These are phyloP conservation scores for Poa annua DNA, from an alignment of 176 grass and related monocot species.

Conservation along the genomic window DNA sequence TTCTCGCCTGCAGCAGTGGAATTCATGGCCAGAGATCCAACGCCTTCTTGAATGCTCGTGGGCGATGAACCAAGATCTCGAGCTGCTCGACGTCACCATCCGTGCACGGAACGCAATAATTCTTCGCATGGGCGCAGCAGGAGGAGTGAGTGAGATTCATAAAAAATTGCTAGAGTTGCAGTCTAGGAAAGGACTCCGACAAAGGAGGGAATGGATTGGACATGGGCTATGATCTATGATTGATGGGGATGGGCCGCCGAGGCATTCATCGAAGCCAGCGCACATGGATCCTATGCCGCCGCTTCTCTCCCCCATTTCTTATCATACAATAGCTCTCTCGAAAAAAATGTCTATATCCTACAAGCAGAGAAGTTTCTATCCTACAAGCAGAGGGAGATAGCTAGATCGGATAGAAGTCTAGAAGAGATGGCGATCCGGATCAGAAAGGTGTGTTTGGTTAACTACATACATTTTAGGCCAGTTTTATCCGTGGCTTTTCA, in stretches of 20 bases:
- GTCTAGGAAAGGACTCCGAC: not conserved
- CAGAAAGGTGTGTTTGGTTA: not conserved
- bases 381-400: too few relatives aligned
- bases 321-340: too few relatives aligned
- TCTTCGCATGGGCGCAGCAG: not conserved
- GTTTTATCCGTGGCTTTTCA: too few relatives aligned
- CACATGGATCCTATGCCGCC: constrained; percentile 20
- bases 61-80: not conserved
- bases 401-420: not conserved
- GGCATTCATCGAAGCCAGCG: not conserved
- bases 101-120: not conserved
- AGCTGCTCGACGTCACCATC: not conserved
- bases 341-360: too few relatives aligned
- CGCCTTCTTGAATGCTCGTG: not conserved
- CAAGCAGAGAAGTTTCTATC: too few relatives aligned
- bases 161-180: not conserved
- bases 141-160: not conserved
- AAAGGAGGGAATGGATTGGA: constrained; percentile 35
- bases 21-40: not conserved
- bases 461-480: too few relatives aligned
- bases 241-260: not conserved
- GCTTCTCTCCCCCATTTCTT: not conserved
- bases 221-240: constrained; percentile 32
- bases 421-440: not conserved
- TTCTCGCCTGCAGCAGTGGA: not conserved